A percentile compares a stretch with the other conserved stretches of the same genome.
phyloP scores from a whole-genome alignment of 106 monocot species.

The Acanthochlamys bracteata region DNA sequence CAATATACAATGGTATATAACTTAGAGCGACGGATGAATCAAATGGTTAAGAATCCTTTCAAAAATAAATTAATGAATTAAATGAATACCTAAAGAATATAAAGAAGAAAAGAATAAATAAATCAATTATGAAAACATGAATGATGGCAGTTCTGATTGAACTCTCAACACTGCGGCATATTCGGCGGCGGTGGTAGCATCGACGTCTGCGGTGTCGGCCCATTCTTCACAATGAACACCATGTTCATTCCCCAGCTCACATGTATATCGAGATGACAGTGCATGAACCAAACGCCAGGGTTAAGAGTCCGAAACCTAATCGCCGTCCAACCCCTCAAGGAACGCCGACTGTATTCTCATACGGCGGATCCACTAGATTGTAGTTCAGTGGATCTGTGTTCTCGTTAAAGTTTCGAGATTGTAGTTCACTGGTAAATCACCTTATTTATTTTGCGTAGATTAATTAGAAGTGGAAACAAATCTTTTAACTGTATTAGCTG shows the following conservation, averaged over 20 bases:
- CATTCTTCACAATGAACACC: slow-evolving; percentile 44
- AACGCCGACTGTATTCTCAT: slow-evolving; percentile 42
- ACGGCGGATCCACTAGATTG: slow-evolving; percentile 53
- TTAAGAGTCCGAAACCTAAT: slow-evolving; percentile 43
- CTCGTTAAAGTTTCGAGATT: slow-evolving; percentile 56
- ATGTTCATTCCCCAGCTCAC: slow-evolving; percentile 47
- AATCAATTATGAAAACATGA: no score
- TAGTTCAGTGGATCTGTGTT: slow-evolving; percentile 29
- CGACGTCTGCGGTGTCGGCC: neutral
- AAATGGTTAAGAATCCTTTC: no score
- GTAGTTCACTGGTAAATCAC: no score
- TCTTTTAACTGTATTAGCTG: no score
- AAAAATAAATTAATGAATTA: no score
- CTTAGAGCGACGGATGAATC: no score
- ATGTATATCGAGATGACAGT: slow-evolving; percentile 49
- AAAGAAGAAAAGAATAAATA: no score
- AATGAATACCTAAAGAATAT: no score
- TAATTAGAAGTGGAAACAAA: no score
- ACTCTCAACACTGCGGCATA: neutral
- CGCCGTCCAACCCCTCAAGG: slow-evolving; percentile 37
- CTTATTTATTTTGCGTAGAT: no score
- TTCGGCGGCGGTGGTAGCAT: neutral
- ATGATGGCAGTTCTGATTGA: no score
- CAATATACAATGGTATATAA: no score
- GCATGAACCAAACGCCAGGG: slow-evolving; percentile 68